These are phyloP conservation scores for Termitomyces sp. DNA, from an alignment of 768 basidiomycete genomes.

Conservation along the genomic window DNA sequence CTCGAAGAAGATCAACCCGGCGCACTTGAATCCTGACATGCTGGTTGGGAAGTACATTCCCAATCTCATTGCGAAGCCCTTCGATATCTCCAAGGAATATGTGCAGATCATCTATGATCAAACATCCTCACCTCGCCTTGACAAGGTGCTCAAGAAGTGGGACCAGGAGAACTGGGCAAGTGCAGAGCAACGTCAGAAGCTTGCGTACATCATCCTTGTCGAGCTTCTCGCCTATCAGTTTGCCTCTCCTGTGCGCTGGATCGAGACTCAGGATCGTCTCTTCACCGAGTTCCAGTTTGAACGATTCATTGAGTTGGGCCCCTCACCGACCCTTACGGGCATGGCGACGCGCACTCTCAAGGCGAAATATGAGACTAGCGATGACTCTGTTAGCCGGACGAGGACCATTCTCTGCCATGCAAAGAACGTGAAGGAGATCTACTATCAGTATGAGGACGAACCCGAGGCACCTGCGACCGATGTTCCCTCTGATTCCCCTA, in stretches of 20 bases:
- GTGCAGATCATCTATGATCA: constrained; percentile 96
- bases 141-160: constrained; percentile 93
- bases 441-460: constrained; percentile 96
- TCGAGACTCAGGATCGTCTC: constrained; percentile 95
- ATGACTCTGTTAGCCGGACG: constrained; percentile 77
- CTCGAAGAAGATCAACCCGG: constrained; percentile 95
- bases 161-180: constrained; percentile 87
- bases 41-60: constrained; percentile 95
- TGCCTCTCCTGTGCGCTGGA: constrained; percentile 98
- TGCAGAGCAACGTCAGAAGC: constrained; percentile 79
- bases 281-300: constrained; percentile 87
- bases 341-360: constrained; percentile 91
- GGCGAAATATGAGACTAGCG: constrained; percentile 88
- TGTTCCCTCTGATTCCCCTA: constrained; percentile 26
- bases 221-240: constrained; percentile 98
- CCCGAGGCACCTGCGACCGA: constrained; percentile 40
- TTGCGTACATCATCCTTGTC: constrained; percentile 95
- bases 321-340: constrained; percentile 92
- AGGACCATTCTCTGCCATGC: constrained; percentile 89
- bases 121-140: constrained; percentile 91
- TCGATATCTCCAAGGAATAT: constrained; percentile 80
- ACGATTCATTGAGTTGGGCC: constrained; percentile 93
- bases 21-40: constrained; percentile 91
- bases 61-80: constrained; percentile 89
- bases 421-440: constrained; percentile 95